A percentile compares a stretch with the other conserved stretches of the same genome.
Conservation (phyloP, 768 basidiomycete genomes). For the Rickenella mellea region DNA sequence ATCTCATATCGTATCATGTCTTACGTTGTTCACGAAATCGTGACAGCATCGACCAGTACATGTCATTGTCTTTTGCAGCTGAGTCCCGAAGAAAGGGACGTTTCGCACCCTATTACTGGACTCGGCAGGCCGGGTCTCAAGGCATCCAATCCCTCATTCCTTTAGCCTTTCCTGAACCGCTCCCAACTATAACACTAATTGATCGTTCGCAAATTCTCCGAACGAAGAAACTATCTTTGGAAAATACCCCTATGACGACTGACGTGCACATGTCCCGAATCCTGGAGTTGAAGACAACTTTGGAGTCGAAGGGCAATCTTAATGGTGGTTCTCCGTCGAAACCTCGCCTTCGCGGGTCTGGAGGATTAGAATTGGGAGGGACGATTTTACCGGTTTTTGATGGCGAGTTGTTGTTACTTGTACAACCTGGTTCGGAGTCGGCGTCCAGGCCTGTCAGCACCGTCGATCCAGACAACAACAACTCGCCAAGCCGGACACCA, state of each 20-base stretch:
- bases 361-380: slow-evolving; percentile 36
- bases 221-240: slow-evolving; percentile 59
- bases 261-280: slow-evolving; percentile 52
- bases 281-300: slow-evolving; percentile 25
- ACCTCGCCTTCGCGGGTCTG: neutral
- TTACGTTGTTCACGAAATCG: neutral
- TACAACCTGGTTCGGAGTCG: slow-evolving; percentile 42
- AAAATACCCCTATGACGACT: slow-evolving; percentile 33
- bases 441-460: slow-evolving; percentile 69
- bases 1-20: neutral
- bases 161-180: slow-evolving; percentile 65
- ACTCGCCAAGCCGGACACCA: slow-evolving; percentile 46
- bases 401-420: slow-evolving; percentile 64
- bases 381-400: slow-evolving; percentile 67
- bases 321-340: slow-evolving; percentile 26
- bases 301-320: neutral
- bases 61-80: slow-evolving; percentile 64
- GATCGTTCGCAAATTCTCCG: slow-evolving; percentile 58
- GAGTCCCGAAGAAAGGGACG: slow-evolving; percentile 67
- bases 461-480: slow-evolving; percentile 26
- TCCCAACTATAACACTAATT: slow-evolving; percentile 58
- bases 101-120: slow-evolving; percentile 75
- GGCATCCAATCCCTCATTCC: slow-evolving; percentile 41
- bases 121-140: slow-evolving; percentile 26
- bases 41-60: slow-evolving; percentile 65